phyloP scores from a whole-genome alignment of 2,329 filamentous ascomycete genomes.

The Colletotrichum chrysophilum region DNA sequence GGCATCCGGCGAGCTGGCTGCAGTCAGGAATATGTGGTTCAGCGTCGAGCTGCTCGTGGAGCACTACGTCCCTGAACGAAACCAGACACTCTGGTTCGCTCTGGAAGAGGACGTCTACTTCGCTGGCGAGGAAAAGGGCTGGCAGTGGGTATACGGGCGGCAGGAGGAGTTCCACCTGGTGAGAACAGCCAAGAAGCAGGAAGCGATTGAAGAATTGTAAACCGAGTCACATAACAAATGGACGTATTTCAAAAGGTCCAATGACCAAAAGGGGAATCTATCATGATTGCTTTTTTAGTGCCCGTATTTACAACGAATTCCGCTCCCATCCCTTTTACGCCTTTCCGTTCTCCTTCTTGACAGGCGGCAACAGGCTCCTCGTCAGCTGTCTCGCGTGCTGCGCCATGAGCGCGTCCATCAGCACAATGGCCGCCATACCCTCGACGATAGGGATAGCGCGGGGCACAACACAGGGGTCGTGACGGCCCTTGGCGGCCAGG shows the following conservation, averaged over 20 bases:
- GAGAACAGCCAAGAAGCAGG: constrained; percentile 1
- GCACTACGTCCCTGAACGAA: constrained; percentile 50
- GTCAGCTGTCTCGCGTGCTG: constrained; percentile 67
- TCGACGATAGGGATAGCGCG: constrained; percentile 89
- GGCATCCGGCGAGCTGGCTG: constrained; percentile 48
- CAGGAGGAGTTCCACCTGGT: constrained; percentile 50
- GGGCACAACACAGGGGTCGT: constrained; percentile 92
- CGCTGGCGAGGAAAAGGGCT: constrained; percentile 38
- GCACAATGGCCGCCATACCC: constrained; percentile 85
- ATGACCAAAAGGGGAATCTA: constrained; percentile 3
- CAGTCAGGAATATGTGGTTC: constrained; percentile 52
- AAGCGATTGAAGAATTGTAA: constrained; percentile 5
- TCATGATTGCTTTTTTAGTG: constrained; percentile 12
- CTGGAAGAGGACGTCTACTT: constrained; percentile 57
- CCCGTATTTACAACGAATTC: constrained; percentile 12
- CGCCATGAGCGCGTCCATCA: constrained; percentile 86
- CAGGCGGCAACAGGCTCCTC: constrained; percentile 18
- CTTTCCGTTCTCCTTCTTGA: constrained; percentile 15
- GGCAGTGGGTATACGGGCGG: constrained; percentile 55
- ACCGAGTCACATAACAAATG: not conserved
- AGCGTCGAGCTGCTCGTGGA: constrained; percentile 55
- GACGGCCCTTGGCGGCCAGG: constrained; percentile 89
- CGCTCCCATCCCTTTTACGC: not conserved
- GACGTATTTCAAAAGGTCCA: not conserved
- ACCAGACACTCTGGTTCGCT: constrained; percentile 49